Evolutionary conservation across 106 monocot genomes (phyloP).

Genomic region (Xerophyta viscosa): DNA sequence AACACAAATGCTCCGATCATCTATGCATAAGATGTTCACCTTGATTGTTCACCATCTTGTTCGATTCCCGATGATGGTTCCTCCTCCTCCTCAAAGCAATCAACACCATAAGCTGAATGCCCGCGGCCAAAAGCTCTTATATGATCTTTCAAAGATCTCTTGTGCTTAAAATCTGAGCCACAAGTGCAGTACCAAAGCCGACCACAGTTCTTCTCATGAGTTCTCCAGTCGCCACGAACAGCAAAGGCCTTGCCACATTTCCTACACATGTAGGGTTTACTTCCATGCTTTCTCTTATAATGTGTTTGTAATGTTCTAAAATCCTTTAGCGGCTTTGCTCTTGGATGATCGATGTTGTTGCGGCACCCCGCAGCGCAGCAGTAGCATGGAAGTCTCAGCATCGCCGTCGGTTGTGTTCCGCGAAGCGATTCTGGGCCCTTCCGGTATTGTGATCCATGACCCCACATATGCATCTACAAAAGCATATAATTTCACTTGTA

Average conservation of each 20-base stretch:
- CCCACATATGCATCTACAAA: constrained; percentile 52
- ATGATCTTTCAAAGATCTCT: constrained; percentile 48
- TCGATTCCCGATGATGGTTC: constrained; percentile 44
- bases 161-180: constrained; percentile 49
- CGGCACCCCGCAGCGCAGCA: constrained; percentile 47
- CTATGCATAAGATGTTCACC: no score
- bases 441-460: constrained; percentile 44
- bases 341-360: constrained; percentile 53
- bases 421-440: constrained; percentile 41
- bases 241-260: constrained; percentile 48
- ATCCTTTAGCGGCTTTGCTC: constrained; percentile 41
- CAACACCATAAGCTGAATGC: constrained; percentile 28
- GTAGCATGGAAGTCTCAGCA: constrained; percentile 45
- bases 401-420: constrained; percentile 45
- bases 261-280: constrained; percentile 43
- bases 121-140: constrained; percentile 36
- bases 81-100: constrained; percentile 42
- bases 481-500: neutral
- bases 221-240: constrained; percentile 44
- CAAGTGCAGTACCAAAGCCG: constrained; percentile 46
- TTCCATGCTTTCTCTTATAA: constrained; percentile 51
- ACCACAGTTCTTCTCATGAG: constrained; percentile 56
- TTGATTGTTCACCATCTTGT: constrained; percentile 19
- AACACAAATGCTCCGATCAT: no score
- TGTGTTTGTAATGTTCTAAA: constrained; percentile 47